Percentiles rank a stretch among this genome's conserved stretches.
Evolutionary conservation across 768 basidiomycete species (phyloP).

Genomic region (Tricholoma furcatifolium): DNA sequence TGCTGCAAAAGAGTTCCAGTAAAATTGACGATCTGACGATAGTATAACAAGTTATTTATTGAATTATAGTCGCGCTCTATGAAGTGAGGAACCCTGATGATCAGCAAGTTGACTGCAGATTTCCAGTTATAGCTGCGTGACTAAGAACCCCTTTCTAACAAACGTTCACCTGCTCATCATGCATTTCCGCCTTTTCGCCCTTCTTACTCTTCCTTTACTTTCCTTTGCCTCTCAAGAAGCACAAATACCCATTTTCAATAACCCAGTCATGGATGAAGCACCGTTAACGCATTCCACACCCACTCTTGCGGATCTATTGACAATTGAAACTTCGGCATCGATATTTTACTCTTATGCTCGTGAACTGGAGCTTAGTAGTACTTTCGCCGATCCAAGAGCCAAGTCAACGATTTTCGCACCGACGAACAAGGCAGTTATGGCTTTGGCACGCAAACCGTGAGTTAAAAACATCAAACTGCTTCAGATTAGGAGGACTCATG

Average conservation of each 20-base stretch:
- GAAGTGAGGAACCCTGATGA: too few relatives aligned
- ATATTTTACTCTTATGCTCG: constrained; percentile 86
- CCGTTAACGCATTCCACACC: constrained; percentile 48
- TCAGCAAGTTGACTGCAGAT: too few relatives aligned
- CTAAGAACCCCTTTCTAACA: background rate
- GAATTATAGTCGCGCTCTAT: too few relatives aligned
- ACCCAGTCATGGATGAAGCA: constrained; percentile 16
- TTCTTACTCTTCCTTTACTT: constrained; percentile 30
- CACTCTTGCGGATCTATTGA: constrained; percentile 72
- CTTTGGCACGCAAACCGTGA: constrained; percentile 78
- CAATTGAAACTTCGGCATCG: constrained; percentile 70
- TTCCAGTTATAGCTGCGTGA: background rate
- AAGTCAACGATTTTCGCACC: constrained; percentile 72
- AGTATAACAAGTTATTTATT: too few relatives aligned
- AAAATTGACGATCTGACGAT: too few relatives aligned
- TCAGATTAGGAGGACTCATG: background rate
- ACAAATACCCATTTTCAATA: constrained; percentile 31
- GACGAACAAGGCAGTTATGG: constrained; percentile 87
- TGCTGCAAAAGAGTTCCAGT: constrained; percentile 16
- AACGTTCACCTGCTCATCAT: constrained; percentile 20
- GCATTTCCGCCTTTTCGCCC: constrained; percentile 30
- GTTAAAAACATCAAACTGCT: constrained; percentile 25
- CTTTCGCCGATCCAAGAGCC: constrained; percentile 38
- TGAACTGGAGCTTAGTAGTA: constrained; percentile 59
- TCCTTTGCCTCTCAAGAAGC: constrained; percentile 29